These are phyloP conservation scores for Domatiomyces globalis DNA, from an alignment of 2,329 filamentous ascomycete species.

Conservation along the genomic window DNA sequence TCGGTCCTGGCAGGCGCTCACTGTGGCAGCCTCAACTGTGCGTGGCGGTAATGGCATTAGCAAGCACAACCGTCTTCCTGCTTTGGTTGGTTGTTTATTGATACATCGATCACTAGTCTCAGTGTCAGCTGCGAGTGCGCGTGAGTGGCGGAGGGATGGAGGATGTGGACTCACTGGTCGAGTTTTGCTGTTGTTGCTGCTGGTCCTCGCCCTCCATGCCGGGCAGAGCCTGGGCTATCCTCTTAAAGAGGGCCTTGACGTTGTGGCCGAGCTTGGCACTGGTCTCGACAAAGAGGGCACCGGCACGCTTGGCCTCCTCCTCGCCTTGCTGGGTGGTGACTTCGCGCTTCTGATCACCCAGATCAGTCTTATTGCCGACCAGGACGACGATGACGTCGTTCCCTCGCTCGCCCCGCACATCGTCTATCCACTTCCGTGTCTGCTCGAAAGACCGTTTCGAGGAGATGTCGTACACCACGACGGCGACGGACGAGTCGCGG, in stretches of 20 bases:
- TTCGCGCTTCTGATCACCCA: constrained; percentile 85
- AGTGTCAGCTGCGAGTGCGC: background rate
- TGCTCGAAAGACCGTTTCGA: constrained; percentile 97
- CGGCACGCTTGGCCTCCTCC: constrained; percentile 95
- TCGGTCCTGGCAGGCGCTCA: too few species aligned
- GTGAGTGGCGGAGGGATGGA: background rate
- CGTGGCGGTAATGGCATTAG: background rate
- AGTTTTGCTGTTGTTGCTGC: constrained; percentile 18
- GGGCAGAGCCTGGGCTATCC: constrained; percentile 92
- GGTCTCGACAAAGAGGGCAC: constrained; percentile 97
- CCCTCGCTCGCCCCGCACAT: constrained; percentile 87
- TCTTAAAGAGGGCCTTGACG: constrained; percentile 91
- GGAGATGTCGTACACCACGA: constrained; percentile 97
- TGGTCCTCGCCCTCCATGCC: constrained; percentile 90
- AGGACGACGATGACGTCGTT: constrained; percentile 98
- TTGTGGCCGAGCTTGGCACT: constrained; percentile 97
- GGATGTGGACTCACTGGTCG: constrained; percentile 12
- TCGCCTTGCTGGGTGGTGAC: constrained; percentile 93
- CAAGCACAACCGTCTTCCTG: constrained; percentile 1
- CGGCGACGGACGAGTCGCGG: constrained; percentile 90
- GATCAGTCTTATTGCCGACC: constrained; percentile 97
- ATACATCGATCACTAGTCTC: background rate
- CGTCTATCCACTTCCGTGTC: constrained; percentile 98
- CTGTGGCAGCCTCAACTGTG: background rate
- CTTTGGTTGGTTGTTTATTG: background rate